Evolutionary conservation across 352 stramenopile species (phyloP).

Genomic region (Albugo laibachii): DNA sequence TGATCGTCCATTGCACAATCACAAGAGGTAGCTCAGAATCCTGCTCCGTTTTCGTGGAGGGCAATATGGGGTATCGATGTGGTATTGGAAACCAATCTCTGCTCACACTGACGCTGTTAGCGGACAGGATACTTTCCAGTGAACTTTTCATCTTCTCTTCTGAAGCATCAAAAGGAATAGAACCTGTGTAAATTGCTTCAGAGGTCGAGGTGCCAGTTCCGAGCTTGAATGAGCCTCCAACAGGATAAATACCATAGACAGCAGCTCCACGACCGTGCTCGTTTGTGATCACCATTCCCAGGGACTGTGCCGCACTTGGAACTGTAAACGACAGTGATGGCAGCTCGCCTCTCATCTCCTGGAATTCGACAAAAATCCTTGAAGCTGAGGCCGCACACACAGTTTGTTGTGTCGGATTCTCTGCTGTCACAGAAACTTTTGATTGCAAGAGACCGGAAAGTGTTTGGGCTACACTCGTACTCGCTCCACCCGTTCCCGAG

Average conservation of each 20-base stretch:
- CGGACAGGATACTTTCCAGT: conserved; percentile 55
- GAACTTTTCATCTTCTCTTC: conserved; percentile 23
- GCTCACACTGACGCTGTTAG: conserved; percentile 63
- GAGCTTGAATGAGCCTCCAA: conserved; percentile 76
- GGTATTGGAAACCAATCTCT: conserved; percentile 28
- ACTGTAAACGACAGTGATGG: conserved; percentile 19
- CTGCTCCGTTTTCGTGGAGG: conserved; percentile 21
- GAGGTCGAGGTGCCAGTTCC: background rate
- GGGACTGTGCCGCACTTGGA: conserved; percentile 6
- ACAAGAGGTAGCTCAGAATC: conserved; percentile 14
- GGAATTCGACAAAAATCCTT: conserved; percentile 68
- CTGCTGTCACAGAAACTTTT: conserved; percentile 16
- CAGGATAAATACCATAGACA: conserved; percentile 59
- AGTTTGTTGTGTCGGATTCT: conserved; percentile 17
- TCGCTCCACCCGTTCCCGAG: conserved; percentile 6
- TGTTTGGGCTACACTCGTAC: conserved; percentile 12
- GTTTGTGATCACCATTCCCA: conserved; percentile 13
- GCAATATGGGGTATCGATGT: no score
- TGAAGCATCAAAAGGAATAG: conserved; percentile 48
- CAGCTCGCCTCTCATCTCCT: conserved; percentile 30
- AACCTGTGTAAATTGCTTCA: no score
- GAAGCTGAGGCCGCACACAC: conserved; percentile 22
- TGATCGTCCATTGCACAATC: conserved; percentile 52
- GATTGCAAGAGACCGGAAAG: conserved; percentile 16
- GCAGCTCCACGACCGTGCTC: conserved; percentile 29